These are phyloP conservation scores for Metschnikowia picachoensis DNA, from an alignment of 805 yeast genomes.

Conservation along the genomic window DNA sequence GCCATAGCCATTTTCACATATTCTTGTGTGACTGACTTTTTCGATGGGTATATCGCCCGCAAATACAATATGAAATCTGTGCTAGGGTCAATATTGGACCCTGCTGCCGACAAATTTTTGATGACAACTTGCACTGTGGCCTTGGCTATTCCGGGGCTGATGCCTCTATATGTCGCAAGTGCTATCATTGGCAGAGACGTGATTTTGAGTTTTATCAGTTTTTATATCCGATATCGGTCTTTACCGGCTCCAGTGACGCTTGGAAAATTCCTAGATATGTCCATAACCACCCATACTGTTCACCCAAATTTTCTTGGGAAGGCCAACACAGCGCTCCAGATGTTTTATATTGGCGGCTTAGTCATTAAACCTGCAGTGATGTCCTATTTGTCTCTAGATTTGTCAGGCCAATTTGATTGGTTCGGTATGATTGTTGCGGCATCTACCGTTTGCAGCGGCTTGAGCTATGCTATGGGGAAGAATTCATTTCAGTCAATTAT, in stretches of 20 bases:
- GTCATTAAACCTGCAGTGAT: constrained; percentile 35
- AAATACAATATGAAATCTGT: constrained; percentile 70
- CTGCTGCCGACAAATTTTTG: constrained; percentile 88
- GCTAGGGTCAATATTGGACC: constrained; percentile 89
- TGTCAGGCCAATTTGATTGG: constrained; percentile 19
- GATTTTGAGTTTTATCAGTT: constrained; percentile 64
- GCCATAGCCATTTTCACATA: constrained; percentile 77
- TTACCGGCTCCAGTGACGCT: constrained; percentile 75
- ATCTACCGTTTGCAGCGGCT: constrained; percentile 77
- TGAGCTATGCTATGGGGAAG: constrained; percentile 67
- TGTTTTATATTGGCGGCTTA: constrained; percentile 70
- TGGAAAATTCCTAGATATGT: constrained; percentile 68
- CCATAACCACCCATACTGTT: constrained; percentile 76
- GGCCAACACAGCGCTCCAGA: constrained; percentile 86
- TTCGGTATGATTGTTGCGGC: constrained; percentile 32
- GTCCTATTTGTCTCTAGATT: constrained; percentile 12
- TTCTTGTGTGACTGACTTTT: constrained; percentile 85
- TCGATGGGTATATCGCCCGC: constrained; percentile 92
- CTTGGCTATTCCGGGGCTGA: constrained; percentile 59
- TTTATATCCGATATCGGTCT: constrained; percentile 67
- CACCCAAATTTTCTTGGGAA: constrained; percentile 85
- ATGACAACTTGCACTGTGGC: constrained; percentile 85
- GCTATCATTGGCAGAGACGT: constrained; percentile 84
- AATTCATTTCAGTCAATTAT: constrained; percentile 52
- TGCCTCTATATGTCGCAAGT: constrained; percentile 63